These are phyloP conservation scores for Bacterosira constricta DNA, from an alignment of 108 stramenopile species.

Conservation along the genomic window DNA sequence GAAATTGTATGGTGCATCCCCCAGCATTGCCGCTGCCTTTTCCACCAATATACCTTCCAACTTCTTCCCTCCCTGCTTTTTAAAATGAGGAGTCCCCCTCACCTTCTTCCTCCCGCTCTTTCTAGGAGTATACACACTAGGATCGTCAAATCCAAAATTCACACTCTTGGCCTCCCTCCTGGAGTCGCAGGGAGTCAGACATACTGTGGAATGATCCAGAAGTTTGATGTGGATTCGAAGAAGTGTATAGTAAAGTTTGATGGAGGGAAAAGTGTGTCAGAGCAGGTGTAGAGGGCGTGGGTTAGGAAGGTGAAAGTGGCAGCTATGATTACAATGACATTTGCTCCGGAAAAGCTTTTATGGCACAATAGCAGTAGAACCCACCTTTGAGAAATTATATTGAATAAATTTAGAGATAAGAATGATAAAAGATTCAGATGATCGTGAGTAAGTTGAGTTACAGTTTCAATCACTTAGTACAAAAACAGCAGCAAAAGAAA, in stretches of 20 bases:
- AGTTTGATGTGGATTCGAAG: too few species aligned
- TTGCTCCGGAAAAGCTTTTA: too few species aligned
- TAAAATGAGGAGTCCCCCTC: conserved; percentile 11
- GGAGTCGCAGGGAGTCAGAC: background rate
- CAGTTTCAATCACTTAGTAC: too few species aligned
- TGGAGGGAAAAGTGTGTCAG: too few species aligned
- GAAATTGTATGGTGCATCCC: conserved; percentile 35
- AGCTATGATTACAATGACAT: too few species aligned
- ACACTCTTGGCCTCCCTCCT: background rate
- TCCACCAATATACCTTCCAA: background rate
- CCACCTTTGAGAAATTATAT: too few species aligned
- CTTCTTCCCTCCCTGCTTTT: background rate
- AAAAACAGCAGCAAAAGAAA: too few species aligned
- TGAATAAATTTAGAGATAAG: too few species aligned
- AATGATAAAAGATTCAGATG: too few species aligned
- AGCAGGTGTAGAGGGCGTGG: background rate
- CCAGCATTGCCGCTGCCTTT: background rate
- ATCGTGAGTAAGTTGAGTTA: too few species aligned
- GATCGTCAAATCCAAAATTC: conserved; percentile 4
- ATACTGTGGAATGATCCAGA: background rate
- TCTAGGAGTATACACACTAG: background rate
- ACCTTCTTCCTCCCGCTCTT: conserved; percentile 7
- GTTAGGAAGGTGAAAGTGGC: background rate
- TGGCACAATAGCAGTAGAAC: background rate
- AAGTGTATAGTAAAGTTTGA: too few species aligned